Conservation (phyloP, 768 basidiomycete genomes). For the Mycena amicta region DNA sequence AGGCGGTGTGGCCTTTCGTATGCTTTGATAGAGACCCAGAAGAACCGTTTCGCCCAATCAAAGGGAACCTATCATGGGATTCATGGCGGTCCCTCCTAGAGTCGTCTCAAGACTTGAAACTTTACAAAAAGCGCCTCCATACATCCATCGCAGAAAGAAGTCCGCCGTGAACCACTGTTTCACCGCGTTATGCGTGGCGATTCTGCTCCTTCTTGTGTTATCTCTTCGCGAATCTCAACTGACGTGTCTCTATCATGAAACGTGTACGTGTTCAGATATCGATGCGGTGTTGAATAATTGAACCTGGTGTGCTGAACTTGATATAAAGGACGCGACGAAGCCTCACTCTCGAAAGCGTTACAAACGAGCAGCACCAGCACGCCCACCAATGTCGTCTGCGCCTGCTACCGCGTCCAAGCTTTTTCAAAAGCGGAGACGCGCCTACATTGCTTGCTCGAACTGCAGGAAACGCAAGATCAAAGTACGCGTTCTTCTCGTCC, state of each 20-base stretch:
- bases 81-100: background rate
- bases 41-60: background rate
- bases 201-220: background rate
- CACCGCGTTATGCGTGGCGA: background rate
- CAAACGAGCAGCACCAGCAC: background rate
- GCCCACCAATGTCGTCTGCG: background rate
- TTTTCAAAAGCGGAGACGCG: slow-evolving; percentile 8
- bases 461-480: slow-evolving; percentile 16
- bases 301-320: background rate
- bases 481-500: background rate
- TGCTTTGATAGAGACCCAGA: background rate
- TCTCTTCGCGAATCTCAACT: background rate
- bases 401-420: background rate
- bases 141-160: background rate
- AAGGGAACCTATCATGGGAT: background rate
- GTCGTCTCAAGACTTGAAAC: background rate
- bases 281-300: background rate
- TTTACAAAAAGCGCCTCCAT: too few relatives aligned
- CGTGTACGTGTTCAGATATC: background rate
- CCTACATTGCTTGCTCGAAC: slow-evolving; percentile 8
- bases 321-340: background rate
- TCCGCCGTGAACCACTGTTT: background rate
- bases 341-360: background rate
- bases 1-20: background rate
- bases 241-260: background rate